phyloP scores from a whole-genome alignment of 2,329 filamentous ascomycete species.

The Trichoderma sp. region DNA sequence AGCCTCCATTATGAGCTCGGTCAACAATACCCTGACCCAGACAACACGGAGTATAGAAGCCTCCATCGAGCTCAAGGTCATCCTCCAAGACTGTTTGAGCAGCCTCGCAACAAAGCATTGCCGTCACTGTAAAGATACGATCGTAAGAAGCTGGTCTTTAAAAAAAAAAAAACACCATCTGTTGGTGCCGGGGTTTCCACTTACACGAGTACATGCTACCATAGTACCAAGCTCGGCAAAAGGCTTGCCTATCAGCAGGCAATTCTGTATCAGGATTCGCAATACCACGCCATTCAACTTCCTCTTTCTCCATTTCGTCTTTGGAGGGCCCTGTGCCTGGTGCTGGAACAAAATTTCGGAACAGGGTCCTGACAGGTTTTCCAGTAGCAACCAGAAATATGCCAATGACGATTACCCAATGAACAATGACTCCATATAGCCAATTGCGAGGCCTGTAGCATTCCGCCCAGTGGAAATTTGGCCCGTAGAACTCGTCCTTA shows the following conservation, averaged over 20 bases:
- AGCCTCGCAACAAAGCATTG: constrained; percentile 61
- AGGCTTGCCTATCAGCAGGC: constrained; percentile 50
- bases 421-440: constrained; percentile 51
- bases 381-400: constrained; percentile 46
- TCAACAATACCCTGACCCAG: constrained; percentile 69
- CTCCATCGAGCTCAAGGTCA: constrained; percentile 61
- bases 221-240: constrained; percentile 54
- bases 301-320: constrained; percentile 58
- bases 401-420: constrained; percentile 52
- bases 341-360: constrained; percentile 47
- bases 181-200: constrained; percentile 31
- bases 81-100: constrained; percentile 67
- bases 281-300: constrained; percentile 64
- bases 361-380: constrained; percentile 48
- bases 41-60: constrained; percentile 71
- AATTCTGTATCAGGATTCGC: constrained; percentile 60
- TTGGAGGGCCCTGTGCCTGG: constrained; percentile 57
- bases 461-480: constrained; percentile 61
- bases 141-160: neutral
- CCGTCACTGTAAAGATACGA: constrained; percentile 57
- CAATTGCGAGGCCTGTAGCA: constrained; percentile 53
- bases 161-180: neutral
- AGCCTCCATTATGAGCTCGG: constrained; percentile 59
- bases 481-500: constrained; percentile 55
- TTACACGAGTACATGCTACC: constrained; percentile 68